Percentiles rank a stretch among this genome's conserved stretches.
Evolutionary conservation across 2,329 filamentous ascomycete genomes (phyloP).

Genomic region (Sarocladium oryzae): DNA sequence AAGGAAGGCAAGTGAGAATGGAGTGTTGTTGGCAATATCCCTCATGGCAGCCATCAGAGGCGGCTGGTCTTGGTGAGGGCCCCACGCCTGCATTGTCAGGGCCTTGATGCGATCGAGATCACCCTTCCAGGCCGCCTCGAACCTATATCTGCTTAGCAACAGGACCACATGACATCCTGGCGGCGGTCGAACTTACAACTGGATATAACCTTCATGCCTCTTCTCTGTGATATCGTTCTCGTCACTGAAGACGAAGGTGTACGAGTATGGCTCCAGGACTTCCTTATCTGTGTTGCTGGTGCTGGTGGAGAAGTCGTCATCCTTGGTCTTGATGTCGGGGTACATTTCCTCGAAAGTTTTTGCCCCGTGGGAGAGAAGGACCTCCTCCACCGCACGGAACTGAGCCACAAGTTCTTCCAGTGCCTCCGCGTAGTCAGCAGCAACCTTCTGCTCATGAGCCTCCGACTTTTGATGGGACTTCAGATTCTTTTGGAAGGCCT

Average conservation of each 20-base stretch:
- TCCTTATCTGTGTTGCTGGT: background rate
- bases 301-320: slow-evolving; percentile 10
- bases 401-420: slow-evolving; percentile 44
- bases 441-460: slow-evolving; percentile 14
- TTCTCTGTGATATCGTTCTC: slow-evolving; percentile 50
- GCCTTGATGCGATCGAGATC: slow-evolving; percentile 59
- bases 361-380: slow-evolving; percentile 50
- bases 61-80: slow-evolving; percentile 41
- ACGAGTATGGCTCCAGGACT: slow-evolving; percentile 35
- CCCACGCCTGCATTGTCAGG: slow-evolving; percentile 56
- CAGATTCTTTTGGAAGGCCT: slow-evolving; percentile 26
- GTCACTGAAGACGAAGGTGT: slow-evolving; percentile 43
- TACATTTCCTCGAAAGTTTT: slow-evolving; percentile 62
- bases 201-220: slow-evolving; percentile 52
- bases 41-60: slow-evolving; percentile 58
- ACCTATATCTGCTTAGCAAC: slow-evolving; percentile 26
- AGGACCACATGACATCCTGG: too few species aligned
- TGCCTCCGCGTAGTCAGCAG: slow-evolving; percentile 47
- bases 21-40: slow-evolving; percentile 45
- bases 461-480: slow-evolving; percentile 19
- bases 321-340: slow-evolving; percentile 38
- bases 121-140: slow-evolving; percentile 69
- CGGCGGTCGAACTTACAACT: slow-evolving; percentile 44
- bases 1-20: slow-evolving; percentile 63
- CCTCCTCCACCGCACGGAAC: slow-evolving; percentile 48